Evolutionary conservation across 2,329 filamentous ascomycete genomes (phyloP).

Genomic region (Geosmithia putterillii): DNA sequence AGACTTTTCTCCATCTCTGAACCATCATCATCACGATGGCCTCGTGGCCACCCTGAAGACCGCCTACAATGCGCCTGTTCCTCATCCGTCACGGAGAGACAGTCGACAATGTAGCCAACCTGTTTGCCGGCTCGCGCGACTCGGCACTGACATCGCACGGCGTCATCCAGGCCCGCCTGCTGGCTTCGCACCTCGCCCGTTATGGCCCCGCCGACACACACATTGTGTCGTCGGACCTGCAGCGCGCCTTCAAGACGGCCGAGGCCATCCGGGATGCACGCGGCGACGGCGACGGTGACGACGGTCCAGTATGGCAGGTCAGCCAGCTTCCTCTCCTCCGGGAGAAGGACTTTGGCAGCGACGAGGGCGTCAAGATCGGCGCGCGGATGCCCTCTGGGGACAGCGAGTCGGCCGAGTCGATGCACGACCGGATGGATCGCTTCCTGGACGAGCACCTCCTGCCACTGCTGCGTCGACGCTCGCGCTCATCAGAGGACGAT

Average conservation of each 20-base stretch:
- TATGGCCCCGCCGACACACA: slow-evolving; percentile 32
- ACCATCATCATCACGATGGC: slow-evolving; percentile 1
- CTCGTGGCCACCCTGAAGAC: slow-evolving; percentile 1
- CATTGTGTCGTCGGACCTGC: slow-evolving; percentile 68
- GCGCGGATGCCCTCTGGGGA: slow-evolving; percentile 25
- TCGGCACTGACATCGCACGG: slow-evolving; percentile 74
- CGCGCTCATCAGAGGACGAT: slow-evolving; percentile 2
- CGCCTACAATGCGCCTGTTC: slow-evolving; percentile 37
- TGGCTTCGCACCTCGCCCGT: slow-evolving; percentile 49
- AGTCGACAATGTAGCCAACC: slow-evolving; percentile 71
- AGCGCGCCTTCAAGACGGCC: slow-evolving; percentile 62
- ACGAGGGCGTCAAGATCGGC: slow-evolving; percentile 52
- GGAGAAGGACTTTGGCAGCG: slow-evolving; percentile 64
- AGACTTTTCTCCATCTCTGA: background rate
- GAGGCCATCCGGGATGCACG: slow-evolving; percentile 47
- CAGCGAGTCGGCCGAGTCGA: slow-evolving; percentile 55
- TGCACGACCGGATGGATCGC: slow-evolving; percentile 48
- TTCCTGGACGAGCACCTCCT: slow-evolving; percentile 57
- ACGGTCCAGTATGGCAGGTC: slow-evolving; percentile 2
- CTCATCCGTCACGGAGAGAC: slow-evolving; percentile 83
- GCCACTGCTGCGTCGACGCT: no score
- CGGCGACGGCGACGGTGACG: slow-evolving; percentile 16
- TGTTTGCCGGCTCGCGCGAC: slow-evolving; percentile 72
- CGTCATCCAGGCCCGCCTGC: slow-evolving; percentile 60
- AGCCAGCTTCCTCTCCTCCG: slow-evolving; percentile 35